Conservation (phyloP, 2,329 filamentous ascomycete genomes). For the Fusarium mundagurra region DNA sequence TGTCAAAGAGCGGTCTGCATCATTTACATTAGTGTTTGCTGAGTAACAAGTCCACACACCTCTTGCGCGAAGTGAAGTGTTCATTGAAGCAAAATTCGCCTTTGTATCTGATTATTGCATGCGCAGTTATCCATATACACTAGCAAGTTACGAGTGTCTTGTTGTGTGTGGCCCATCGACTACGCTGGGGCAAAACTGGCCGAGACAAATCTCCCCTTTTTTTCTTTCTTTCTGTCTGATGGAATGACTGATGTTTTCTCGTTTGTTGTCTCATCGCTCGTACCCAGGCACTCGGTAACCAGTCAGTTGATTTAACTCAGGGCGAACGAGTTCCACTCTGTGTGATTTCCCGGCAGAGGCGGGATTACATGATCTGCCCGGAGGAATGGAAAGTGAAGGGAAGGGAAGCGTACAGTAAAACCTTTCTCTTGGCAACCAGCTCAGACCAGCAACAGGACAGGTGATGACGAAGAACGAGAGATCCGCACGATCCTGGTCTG, state of each 20-base stretch:
- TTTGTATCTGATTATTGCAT: conserved; percentile 21
- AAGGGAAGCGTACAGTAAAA: conserved; percentile 13
- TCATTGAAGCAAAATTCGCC: not conserved
- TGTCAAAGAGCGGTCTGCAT: conserved; percentile 45
- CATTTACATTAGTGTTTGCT: conserved; percentile 32
- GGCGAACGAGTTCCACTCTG: conserved; percentile 9
- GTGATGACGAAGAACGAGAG: conserved; percentile 22
- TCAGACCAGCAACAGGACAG: not conserved
- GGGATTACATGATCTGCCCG: conserved; percentile 27
- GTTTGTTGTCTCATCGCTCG: conserved; percentile 25
- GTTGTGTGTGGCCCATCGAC: not conserved
- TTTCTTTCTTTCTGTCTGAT: not conserved
- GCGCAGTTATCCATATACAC: not conserved
- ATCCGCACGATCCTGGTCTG: conserved; percentile 21
- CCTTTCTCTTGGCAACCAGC: conserved; percentile 15
- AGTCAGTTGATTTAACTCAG: conserved; percentile 15
- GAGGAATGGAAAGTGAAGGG: conserved; percentile 9
- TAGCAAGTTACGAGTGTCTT: not conserved
- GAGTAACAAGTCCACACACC: conserved; percentile 16
- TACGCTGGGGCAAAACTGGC: conserved; percentile 4
- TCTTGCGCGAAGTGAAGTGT: conserved; percentile 7
- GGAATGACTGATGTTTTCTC: conserved; percentile 25
- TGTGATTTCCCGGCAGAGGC: conserved; percentile 24
- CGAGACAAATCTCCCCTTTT: conserved; percentile 14
- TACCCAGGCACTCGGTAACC: conserved; percentile 16